Evolutionary conservation across 2,329 filamentous ascomycete species (phyloP), one percentile per base, ranked within the genome.

Genomic region (Ascochyta fabae): DNA sequence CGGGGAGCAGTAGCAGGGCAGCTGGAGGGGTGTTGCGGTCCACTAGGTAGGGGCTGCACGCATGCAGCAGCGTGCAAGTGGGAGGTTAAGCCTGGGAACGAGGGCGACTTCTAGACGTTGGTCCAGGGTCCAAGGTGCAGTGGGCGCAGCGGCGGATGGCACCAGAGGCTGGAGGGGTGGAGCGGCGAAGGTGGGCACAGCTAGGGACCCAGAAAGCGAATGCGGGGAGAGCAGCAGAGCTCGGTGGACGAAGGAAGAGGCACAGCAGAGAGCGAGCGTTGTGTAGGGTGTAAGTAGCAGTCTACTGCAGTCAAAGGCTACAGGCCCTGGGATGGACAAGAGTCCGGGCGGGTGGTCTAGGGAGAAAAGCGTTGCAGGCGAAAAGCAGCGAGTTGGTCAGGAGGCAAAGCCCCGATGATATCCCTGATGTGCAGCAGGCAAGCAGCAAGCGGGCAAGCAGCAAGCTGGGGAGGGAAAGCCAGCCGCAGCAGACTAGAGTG

Each of bases 81-180:
- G 45, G 19, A 19, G 19, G 19, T 3, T 19, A 49, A 33, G 24
- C 35, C 27, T 45, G 40, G 38, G 24, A 40, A 40, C 40, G 23
- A 46, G 40, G 22, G 36, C 54, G 29, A 43, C 39, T 42, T 52
- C 39, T 44, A 52, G 43, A 36, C 29, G 48, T 31, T 16, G 44
- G 15, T 31, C 42, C 29, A 53, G 54, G 46, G 54, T 53, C 44
- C 33, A 16, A 47, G 19, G 38, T 39, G 49, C 48, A 44, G 47
- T 42, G 47, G 48, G 42, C 29, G 29, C 51, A 35, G 41, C 49
- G 35, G 52, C 26, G 39, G 52, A 38, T 52, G 44, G 56, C 62
- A 58, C 49, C 58, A 54, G 53, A 43, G 29, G 47, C 23, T 45
- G 57, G 48, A 51, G 53, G 19, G 53, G 55, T 55, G 57, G 49